Evolutionary conservation across 2,329 filamentous ascomycete species (phyloP).

Genomic region (Fusarium anthophilum): DNA sequence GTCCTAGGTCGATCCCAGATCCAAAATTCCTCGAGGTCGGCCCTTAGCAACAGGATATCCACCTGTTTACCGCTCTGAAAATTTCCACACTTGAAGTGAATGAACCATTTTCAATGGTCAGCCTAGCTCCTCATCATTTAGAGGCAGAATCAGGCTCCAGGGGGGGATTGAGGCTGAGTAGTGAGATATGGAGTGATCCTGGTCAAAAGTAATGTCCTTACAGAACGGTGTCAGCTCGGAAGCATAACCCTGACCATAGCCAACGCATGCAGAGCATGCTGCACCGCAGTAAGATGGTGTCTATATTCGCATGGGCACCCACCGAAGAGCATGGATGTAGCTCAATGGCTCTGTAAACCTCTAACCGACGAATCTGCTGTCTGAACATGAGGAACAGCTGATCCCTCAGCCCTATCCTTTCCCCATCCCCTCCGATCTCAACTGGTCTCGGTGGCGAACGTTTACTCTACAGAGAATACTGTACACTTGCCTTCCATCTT

Average conservation of each 20-base stretch:
- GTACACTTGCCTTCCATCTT: not conserved
- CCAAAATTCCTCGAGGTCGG: constrained; percentile 24
- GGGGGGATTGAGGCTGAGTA: constrained; percentile 29
- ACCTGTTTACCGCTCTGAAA: constrained; percentile 11
- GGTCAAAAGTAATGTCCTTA: not conserved
- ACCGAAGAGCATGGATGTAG: constrained; percentile 10
- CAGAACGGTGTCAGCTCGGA: constrained; percentile 11
- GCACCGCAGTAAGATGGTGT: constrained; percentile 24
- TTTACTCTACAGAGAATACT: constrained; percentile 6
- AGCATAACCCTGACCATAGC: constrained; percentile 19
- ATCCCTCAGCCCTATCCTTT: constrained; percentile 38
- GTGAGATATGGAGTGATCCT: constrained; percentile 9
- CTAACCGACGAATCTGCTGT: constrained; percentile 5
- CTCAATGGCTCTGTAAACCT: not conserved
- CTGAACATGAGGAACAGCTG: constrained; percentile 29
- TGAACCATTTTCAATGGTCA: not conserved
- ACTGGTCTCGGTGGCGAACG: constrained; percentile 20
- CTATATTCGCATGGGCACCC: constrained; percentile 3
- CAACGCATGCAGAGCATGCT: constrained; percentile 19
- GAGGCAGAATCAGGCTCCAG: constrained; percentile 3
- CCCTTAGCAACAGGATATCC: constrained; percentile 10
- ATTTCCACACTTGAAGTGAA: not conserved
- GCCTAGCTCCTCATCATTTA: not conserved
- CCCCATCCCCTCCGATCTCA: constrained; percentile 3
- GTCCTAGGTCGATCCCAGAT: constrained; percentile 1